A percentile compares a stretch with the other conserved stretches of the same genome.
Conservation (phyloP, 1,284 basidiomycete genomes). For the Rhodotorula sp. region DNA sequence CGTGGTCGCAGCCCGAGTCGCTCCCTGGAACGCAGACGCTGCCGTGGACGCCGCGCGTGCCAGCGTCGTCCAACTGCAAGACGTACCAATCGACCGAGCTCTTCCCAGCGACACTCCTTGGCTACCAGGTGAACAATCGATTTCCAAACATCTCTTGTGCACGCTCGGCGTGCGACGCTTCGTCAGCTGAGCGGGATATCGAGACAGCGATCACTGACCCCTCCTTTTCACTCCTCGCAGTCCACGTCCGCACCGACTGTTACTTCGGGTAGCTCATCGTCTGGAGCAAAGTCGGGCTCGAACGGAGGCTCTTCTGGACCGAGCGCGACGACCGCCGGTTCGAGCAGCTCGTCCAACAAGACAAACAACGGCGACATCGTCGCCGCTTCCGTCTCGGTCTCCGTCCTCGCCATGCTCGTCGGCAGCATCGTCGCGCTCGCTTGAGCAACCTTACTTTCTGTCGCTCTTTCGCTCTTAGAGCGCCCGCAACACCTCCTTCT, state of each 20-base stretch:
- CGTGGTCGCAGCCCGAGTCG: slow-evolving; percentile 54
- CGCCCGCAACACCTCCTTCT: no score
- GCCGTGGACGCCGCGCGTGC: slow-evolving; percentile 62
- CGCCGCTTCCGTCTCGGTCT: slow-evolving; percentile 2
- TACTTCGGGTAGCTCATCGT: background rate
- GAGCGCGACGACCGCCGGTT: background rate
- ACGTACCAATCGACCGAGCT: slow-evolving; percentile 59
- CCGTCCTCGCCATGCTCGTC: background rate
- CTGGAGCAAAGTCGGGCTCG: slow-evolving; percentile 3
- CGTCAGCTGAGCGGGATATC: no score
- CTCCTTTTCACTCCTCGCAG: background rate
- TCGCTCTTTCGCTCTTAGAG: no score
- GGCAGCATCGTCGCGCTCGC: slow-evolving; percentile 9
- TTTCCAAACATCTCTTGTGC: no score
- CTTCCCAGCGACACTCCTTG: slow-evolving; percentile 49
- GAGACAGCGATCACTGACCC: no score
- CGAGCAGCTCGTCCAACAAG: background rate
- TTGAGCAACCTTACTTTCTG: background rate
- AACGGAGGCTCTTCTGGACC: background rate
- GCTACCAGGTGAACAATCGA: slow-evolving; percentile 19
- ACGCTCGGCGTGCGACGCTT: no score
- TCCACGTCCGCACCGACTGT: slow-evolving; percentile 1
- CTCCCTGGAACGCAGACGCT: slow-evolving; percentile 60
- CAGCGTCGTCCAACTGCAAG: slow-evolving; percentile 64
- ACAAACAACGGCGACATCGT: background rate